Conservation (phyloP, 148 eudicot genomes). For the Arctostaphylos glauca region DNA sequence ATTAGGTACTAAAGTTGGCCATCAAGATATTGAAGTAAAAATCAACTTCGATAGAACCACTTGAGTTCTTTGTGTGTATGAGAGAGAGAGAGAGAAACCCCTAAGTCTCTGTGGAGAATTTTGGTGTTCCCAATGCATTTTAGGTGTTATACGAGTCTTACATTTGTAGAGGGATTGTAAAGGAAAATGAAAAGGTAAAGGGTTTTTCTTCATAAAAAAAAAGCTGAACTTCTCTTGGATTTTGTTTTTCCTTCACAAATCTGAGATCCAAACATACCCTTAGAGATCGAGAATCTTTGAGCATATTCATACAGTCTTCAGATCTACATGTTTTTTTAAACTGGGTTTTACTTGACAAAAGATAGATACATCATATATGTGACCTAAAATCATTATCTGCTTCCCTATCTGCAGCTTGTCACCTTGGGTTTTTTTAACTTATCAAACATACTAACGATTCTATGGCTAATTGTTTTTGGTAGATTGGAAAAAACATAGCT, state of each 20-base stretch:
- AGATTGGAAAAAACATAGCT: slow-evolving; percentile 12
- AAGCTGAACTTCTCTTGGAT: neutral
- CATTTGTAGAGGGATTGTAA: neutral
- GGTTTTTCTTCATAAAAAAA: neutral
- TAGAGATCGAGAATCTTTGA: neutral
- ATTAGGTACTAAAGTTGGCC: slow-evolving; percentile 6
- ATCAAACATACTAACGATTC: neutral
- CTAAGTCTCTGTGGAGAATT: neutral
- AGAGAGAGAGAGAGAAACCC: neutral
- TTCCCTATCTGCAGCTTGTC: neutral
- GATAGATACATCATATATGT: neutral
- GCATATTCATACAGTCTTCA: neutral
- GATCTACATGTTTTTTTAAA: neutral
- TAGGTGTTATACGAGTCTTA: neutral
- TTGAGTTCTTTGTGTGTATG: neutral
- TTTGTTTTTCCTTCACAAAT: neutral
- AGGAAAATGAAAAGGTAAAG: neutral
- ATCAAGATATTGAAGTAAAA: slow-evolving; percentile 1
- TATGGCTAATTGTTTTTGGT: neutral
- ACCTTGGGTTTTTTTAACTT: neutral
- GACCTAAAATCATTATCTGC: neutral
- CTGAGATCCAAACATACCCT: neutral
- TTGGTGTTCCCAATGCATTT: neutral
- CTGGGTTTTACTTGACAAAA: neutral
- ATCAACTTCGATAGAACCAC: slow-evolving; percentile 19